Base-by-base conservation (phyloP, 1,139 yeast genomes). In the Candida sp. region DNA sequence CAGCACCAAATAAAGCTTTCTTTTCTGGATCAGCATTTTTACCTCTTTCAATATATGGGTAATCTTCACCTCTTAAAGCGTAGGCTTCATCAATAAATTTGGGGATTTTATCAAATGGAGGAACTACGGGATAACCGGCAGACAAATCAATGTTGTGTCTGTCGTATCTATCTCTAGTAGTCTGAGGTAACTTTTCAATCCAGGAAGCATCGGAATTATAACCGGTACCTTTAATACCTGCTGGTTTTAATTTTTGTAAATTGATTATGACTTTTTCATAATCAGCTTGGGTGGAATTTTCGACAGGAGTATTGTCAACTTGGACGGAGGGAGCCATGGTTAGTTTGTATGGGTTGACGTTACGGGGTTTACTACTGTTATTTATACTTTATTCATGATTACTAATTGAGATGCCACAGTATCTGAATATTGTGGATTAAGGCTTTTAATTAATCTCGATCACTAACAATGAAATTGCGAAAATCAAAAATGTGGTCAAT, bases 1-100 rank as follows among this genome's bases (percentile, higher is more conserved):
- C 82, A 43, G 80, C 81, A n/a, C 74, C 70, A 38, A 77, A 65
- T 38, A 77, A 56, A 5, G 79, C 76, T 55, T 72, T 75, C 65
- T 77, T 77, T 48, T 75, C 80, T 5, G 77, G 77, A 50, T 77
- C 81, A 30, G 81, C 82, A 49, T 66, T 64, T 44, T 60, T 61
- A 36, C 77, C 82, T 49, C 81, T 58, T 47, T 75, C 81, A 43
- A 68, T 57, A 49, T 70, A 77, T 22, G 66, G 70, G 51, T 57
- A 61, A 25, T 63, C 75, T 43, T 65, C 56, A 44, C 63, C 61
- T 57, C 82, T 70, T 36, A 77, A 63, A 6, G 62, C 66, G 43
- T 46, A 57, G 4, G 82, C 83, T 49, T 79, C 82, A 49, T 79
- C 83, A 15, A 77, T 58, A 52, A 63, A 79, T 27, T 68, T 65